Evolutionary conservation across 2,329 filamentous ascomycete genomes (phyloP).

Genomic region (Claviceps sp.): DNA sequence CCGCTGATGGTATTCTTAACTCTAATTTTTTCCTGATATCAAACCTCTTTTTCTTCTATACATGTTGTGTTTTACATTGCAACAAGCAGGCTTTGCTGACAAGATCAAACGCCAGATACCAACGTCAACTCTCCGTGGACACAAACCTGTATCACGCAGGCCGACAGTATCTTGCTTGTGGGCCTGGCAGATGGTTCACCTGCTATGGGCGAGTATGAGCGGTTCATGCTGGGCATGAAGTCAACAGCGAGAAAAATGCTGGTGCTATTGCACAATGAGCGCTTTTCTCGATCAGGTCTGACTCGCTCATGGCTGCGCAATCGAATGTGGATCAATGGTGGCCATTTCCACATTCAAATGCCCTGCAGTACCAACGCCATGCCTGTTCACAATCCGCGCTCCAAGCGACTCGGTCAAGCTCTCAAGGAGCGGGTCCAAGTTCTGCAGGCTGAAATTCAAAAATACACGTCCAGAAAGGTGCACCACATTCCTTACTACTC

Average conservation of each 20-base stretch:
- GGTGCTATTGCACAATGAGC: constrained; percentile 76
- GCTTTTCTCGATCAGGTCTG: constrained; percentile 72
- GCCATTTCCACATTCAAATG: constrained; percentile 97
- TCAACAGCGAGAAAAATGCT: constrained; percentile 90
- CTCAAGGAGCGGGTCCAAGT: constrained; percentile 90
- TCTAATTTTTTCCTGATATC: constrained; percentile 56
- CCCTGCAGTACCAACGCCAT: constrained; percentile 64
- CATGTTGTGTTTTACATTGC: constrained; percentile 1
- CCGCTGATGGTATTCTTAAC: constrained; percentile 43
- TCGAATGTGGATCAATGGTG: constrained; percentile 94
- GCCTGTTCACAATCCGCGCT: constrained; percentile 54
- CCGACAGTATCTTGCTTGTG: constrained; percentile 88
- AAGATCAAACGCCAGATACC: constrained; percentile 49
- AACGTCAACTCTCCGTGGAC: constrained; percentile 97
- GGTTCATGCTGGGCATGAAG: constrained; percentile 92
- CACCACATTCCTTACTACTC: constrained; percentile 81
- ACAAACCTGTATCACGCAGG: constrained; percentile 92
- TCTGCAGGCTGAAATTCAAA: constrained; percentile 91
- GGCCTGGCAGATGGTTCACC: constrained; percentile 83
- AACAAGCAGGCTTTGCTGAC: constrained; percentile 15
- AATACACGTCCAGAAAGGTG: constrained; percentile 91
- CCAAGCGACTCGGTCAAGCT: constrained; percentile 68
- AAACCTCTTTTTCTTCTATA: constrained; percentile 2
- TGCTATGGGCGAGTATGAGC: constrained; percentile 87
- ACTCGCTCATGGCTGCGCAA: constrained; percentile 86